Percentiles rank a stretch among this genome's conserved stretches.
Evolutionary conservation across 2,329 filamentous ascomycete species (phyloP).

Genomic region (Aspergillus pseudotamarii): DNA sequence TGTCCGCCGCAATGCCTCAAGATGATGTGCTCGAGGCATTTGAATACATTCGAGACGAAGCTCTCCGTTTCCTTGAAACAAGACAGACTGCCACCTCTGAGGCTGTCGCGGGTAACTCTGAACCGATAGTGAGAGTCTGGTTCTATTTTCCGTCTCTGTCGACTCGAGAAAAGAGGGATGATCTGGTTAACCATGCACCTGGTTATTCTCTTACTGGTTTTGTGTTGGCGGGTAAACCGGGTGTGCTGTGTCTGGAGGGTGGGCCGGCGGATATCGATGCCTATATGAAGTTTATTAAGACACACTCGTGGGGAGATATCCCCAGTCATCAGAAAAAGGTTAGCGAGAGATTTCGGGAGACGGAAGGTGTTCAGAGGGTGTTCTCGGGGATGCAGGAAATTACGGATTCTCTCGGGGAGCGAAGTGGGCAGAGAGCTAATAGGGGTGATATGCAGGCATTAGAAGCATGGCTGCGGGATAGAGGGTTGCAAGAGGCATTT

Average conservation of each 20-base stretch:
- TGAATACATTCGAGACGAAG: slow-evolving; percentile 48
- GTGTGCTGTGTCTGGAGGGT: slow-evolving; percentile 43
- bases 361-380: slow-evolving; percentile 44
- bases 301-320: slow-evolving; percentile 65
- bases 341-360: slow-evolving; percentile 51
- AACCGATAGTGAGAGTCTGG: slow-evolving; percentile 57
- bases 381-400: slow-evolving; percentile 38
- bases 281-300: slow-evolving; percentile 67
- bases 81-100: slow-evolving; percentile 12
- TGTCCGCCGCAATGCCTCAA: slow-evolving; percentile 45
- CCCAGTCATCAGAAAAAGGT: slow-evolving; percentile 65
- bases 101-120: neutral
- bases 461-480: slow-evolving; percentile 31
- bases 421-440: slow-evolving; percentile 37
- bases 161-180: slow-evolving; percentile 61
- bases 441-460: slow-evolving; percentile 40
- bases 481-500: slow-evolving; percentile 34
- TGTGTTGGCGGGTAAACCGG: slow-evolving; percentile 63
- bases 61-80: slow-evolving; percentile 31
- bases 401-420: slow-evolving; percentile 35
- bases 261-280: slow-evolving; percentile 53
- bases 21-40: slow-evolving; percentile 52
- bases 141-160: slow-evolving; percentile 67
- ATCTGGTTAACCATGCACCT: slow-evolving; percentile 58
- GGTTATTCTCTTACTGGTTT: slow-evolving; percentile 60